These are phyloP conservation scores for Pyronema omphalodes DNA, from an alignment of 495 filamentous ascomycete genomes.

Conservation along the genomic window DNA sequence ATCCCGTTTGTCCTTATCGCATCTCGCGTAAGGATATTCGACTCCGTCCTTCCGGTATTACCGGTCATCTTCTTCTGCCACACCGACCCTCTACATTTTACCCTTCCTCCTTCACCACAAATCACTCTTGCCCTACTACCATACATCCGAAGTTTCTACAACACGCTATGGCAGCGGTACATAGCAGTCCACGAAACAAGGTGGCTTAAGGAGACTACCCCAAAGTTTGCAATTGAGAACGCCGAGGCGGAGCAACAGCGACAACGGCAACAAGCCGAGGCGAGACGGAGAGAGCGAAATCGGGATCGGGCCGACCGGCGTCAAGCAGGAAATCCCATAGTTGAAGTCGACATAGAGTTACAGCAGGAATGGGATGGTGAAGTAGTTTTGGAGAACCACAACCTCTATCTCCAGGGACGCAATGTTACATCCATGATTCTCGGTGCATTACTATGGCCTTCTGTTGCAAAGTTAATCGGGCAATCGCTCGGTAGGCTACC, in stretches of 20 bases:
- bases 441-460: conserved; percentile 22
- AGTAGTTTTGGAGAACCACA: conserved; percentile 24
- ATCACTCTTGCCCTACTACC: conserved; percentile 24
- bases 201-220: conserved; percentile 23
- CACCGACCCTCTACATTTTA: conserved; percentile 24
- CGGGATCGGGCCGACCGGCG: background rate
- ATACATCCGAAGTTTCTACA: conserved; percentile 16
- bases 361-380: conserved; percentile 19
- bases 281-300: conserved; percentile 1
- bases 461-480: conserved; percentile 20
- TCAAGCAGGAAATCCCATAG: background rate
- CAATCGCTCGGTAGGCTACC: conserved; percentile 21
- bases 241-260: conserved; percentile 3
- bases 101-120: conserved; percentile 23
- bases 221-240: conserved; percentile 19
- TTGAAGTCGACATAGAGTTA: background rate
- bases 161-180: conserved; percentile 18
- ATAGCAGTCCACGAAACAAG: conserved; percentile 20
- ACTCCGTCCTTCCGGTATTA: conserved; percentile 23
- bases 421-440: conserved; percentile 24
- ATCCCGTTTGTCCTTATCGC: conserved; percentile 25
- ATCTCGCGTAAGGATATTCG: conserved; percentile 23
- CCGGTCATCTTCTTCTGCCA: conserved; percentile 24
- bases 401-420: conserved; percentile 22
- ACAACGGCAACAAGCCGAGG: background rate